Conservation (phyloP, 176 grass and related monocot species). For the Thinopyrum elongatum region DNA sequence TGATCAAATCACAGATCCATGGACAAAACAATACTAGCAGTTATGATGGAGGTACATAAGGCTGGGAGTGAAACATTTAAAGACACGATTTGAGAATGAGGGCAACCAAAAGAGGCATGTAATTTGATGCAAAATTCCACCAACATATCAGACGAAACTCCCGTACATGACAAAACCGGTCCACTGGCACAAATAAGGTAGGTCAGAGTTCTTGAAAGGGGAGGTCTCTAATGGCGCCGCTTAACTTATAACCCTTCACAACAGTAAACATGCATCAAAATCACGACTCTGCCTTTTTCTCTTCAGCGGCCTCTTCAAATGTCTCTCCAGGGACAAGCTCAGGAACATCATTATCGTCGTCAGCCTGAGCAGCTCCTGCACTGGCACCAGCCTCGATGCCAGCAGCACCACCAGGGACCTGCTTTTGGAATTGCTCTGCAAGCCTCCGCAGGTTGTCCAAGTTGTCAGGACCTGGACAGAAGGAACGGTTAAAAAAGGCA, state of each 20-base stretch:
- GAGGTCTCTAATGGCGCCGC: constrained; percentile 35
- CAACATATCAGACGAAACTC: constrained; percentile 13
- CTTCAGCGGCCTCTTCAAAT: constrained; percentile 81
- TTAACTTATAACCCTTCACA: constrained; percentile 42
- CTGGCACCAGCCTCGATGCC: constrained; percentile 41
- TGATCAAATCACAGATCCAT: neutral
- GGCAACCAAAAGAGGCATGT: constrained; percentile 24
- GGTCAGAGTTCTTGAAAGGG: constrained; percentile 40
- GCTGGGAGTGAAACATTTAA: neutral
- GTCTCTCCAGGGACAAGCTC: constrained; percentile 87
- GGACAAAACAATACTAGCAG: neutral
- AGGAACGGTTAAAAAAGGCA: neutral
- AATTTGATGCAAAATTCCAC: constrained; percentile 47
- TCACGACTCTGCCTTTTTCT: constrained; percentile 65
- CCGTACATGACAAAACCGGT: constrained; percentile 38
- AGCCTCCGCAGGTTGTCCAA: constrained; percentile 89
- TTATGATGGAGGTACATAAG: neutral
- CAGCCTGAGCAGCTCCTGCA: constrained; percentile 33
- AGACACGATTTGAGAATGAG: neutral
- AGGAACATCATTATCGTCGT: constrained; percentile 82
- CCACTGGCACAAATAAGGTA: constrained; percentile 45
- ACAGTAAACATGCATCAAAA: constrained; percentile 21
- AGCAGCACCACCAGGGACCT: constrained; percentile 53
- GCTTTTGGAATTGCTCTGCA: constrained; percentile 94
- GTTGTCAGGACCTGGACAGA: constrained; percentile 82